Conservation (phyloP, 192 early-diverging fungal genomes). For the Coemansia sp. region DNA sequence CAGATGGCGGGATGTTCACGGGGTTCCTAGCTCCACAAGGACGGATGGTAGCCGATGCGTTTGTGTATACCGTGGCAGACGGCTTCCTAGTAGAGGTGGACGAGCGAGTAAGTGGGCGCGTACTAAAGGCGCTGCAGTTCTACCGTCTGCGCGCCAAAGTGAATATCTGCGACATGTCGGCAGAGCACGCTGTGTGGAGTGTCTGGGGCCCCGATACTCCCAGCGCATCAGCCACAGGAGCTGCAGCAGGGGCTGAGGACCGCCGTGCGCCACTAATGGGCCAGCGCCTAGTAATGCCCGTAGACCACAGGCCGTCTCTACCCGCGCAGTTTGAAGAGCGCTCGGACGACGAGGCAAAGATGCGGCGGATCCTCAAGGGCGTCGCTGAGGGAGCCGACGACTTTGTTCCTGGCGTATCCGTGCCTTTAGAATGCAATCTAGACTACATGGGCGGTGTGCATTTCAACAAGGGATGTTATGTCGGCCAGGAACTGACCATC, state of each 20-base stretch:
- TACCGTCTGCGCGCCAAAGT: slow-evolving; percentile 83
- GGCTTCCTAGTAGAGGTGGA: slow-evolving; percentile 81
- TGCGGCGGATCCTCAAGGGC: slow-evolving; percentile 81
- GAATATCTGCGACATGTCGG: slow-evolving; percentile 65
- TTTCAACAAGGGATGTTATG: slow-evolving; percentile 97
- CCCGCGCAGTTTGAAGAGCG: slow-evolving; percentile 61
- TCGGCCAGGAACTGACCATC: slow-evolving; percentile 98
- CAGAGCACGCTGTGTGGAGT: slow-evolving; percentile 68
- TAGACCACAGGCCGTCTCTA: slow-evolving; percentile 26
- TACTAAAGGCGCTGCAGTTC: slow-evolving; percentile 72
- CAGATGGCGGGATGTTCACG: slow-evolving; percentile 74
- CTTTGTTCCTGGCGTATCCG: slow-evolving; percentile 65
- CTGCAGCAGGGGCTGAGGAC: slow-evolving; percentile 55
- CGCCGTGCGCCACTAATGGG: slow-evolving; percentile 63
- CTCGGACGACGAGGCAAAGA: slow-evolving; percentile 63
- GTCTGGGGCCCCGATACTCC: slow-evolving; percentile 72
- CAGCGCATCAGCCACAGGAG: slow-evolving; percentile 19
- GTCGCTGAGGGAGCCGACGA: slow-evolving; percentile 90
- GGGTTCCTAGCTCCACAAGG: slow-evolving; percentile 88
- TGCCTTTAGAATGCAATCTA: slow-evolving; percentile 91
- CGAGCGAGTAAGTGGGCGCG: slow-evolving; percentile 48
- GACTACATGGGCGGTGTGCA: slow-evolving; percentile 95
- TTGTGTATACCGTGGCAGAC: slow-evolving; percentile 72
- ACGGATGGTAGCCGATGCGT: slow-evolving; percentile 84
- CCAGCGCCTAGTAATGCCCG: slow-evolving; percentile 57